phyloP scores from a whole-genome alignment of 495 filamentous ascomycete species.

The Penicillium paradoxum region DNA sequence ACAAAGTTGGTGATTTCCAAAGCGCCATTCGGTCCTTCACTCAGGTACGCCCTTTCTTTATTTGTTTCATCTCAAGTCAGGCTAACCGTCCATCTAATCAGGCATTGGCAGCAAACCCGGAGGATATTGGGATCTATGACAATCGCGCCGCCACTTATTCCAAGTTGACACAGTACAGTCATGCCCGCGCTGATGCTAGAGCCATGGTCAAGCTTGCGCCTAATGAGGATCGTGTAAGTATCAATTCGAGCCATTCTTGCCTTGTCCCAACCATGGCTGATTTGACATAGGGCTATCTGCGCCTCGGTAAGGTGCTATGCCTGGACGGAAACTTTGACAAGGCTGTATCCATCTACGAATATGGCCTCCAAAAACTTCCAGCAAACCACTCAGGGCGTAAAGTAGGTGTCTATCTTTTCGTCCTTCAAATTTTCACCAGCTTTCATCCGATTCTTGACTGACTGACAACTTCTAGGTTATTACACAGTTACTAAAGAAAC shows the following conservation, averaged over 20 bases:
- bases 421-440: no score
- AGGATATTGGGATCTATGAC: conserved; percentile 48
- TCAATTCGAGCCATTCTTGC: not conserved
- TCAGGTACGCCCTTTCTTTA: conserved; percentile 27
- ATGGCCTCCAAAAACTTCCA: conserved; percentile 49
- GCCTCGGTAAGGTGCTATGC: conserved; percentile 57
- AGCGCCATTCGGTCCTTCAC: conserved; percentile 40
- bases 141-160: conserved; percentile 57
- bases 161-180: conserved; percentile 49
- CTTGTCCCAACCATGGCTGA: not conserved
- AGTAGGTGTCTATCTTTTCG: conserved; percentile 27
- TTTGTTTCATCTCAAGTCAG: not conserved
- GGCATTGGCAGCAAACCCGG: conserved; percentile 32
- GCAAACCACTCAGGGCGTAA: conserved; percentile 38
- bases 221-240: conserved; percentile 43
- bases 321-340: conserved; percentile 48
- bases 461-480: not conserved
- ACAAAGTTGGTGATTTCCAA: conserved; percentile 36
- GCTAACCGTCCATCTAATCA: conserved; percentile 10
- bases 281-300: conserved; percentile 53
- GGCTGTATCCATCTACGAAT: conserved; percentile 57
- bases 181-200: conserved; percentile 55
- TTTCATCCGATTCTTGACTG: not conserved
- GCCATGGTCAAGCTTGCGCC: conserved; percentile 53
- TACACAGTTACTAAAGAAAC: conserved; percentile 35